A percentile compares a stretch with the other conserved stretches of the same genome.
Evolutionary conservation across 2,329 filamentous ascomycete species (phyloP).

Genomic region (Myriangium duriaei): DNA sequence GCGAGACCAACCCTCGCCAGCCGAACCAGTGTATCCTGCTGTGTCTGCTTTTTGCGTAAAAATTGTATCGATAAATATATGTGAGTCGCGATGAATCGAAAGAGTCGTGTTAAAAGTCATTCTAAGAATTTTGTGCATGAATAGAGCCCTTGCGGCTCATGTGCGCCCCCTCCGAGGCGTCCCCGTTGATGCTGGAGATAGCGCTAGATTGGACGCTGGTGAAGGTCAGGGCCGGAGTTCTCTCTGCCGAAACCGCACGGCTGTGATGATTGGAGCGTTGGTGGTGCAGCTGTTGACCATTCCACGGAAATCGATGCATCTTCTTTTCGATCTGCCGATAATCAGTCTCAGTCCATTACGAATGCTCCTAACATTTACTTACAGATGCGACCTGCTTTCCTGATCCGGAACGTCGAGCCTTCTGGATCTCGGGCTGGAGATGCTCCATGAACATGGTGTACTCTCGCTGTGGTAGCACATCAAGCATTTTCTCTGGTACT

Average conservation of each 20-base stretch:
- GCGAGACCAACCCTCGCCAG: neutral
- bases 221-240: slow-evolving; percentile 6
- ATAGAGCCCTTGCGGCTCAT: slow-evolving; percentile 19
- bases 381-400: slow-evolving; percentile 34
- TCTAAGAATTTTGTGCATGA: slow-evolving; percentile 1
- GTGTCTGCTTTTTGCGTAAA: neutral
- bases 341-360: slow-evolving; percentile 1
- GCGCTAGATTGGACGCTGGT: slow-evolving; percentile 12
- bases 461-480: slow-evolving; percentile 29
- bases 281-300: slow-evolving; percentile 3
- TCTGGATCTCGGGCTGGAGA: slow-evolving; percentile 33
- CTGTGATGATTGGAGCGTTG: slow-evolving; percentile 9
- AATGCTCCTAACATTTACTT: slow-evolving; percentile 12
- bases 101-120: neutral
- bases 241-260: slow-evolving; percentile 6
- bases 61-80: neutral
- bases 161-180: slow-evolving; percentile 23
- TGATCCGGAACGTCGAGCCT: slow-evolving; percentile 29
- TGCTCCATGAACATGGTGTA: slow-evolving; percentile 29
- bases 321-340: slow-evolving; percentile 34
- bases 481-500: slow-evolving; percentile 62
- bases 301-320: slow-evolving; percentile 31
- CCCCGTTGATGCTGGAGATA: slow-evolving; percentile 20
- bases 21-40: neutral
- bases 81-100: neutral